phyloP scores from a whole-genome alignment of 192 early-diverging fungal genomes.

The Coemansia sp. region DNA sequence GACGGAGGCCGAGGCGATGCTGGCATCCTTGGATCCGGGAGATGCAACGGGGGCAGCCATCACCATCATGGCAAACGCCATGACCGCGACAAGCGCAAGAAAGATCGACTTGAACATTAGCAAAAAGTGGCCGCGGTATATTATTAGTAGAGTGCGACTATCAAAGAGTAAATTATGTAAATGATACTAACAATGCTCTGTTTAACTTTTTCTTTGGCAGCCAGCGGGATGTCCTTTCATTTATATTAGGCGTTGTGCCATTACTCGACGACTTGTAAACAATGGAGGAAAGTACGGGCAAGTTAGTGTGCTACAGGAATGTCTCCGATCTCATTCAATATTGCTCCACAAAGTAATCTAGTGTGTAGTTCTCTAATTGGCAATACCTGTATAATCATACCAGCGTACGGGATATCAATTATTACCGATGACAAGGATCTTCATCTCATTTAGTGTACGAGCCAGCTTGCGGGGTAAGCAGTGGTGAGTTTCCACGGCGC shows the following conservation, averaged over 20 bases:
- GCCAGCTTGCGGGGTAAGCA: neutral
- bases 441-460: neutral
- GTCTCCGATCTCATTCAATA: conserved; percentile 1
- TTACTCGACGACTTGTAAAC: neutral
- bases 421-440: neutral
- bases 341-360: conserved; percentile 2
- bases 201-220: neutral
- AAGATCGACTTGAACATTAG: conserved; percentile 39
- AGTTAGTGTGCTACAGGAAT: neutral
- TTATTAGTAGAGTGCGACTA: neutral
- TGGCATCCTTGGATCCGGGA: conserved; percentile 13
- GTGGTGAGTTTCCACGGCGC: neutral
- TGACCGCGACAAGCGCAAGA: conserved; percentile 40
- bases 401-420: neutral
- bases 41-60: conserved; percentile 36
- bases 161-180: neutral
- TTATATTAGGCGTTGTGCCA: neutral
- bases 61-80: conserved; percentile 49
- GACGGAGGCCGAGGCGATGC: neutral
- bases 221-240: neutral
- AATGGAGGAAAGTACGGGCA: neutral
- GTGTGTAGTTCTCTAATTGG: neutral
- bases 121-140: neutral
- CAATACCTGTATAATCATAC: neutral
- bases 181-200: neutral